A percentile compares a stretch with the other conserved stretches of the same genome.
These are phyloP conservation scores for Stylosanthes scabra DNA, from an alignment of 331 rosid genomes.

Conservation along the genomic window DNA sequence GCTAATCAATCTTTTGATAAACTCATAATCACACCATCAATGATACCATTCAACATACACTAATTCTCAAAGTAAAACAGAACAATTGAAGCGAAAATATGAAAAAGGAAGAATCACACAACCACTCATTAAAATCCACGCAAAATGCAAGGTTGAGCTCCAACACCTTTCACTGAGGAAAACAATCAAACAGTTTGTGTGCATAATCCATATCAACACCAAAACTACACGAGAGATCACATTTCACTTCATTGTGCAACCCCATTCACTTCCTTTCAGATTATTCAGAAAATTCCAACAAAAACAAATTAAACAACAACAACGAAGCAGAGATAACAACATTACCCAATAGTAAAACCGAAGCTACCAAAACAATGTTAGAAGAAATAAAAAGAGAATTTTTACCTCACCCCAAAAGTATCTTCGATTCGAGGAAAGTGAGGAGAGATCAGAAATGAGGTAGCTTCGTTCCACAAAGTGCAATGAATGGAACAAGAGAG, in stretches of 20 bases:
- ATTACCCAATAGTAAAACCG: not conserved
- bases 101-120: not conserved
- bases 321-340: not conserved
- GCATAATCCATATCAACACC: not conserved
- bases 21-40: too few species aligned
- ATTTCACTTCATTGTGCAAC: not conserved
- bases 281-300: too few species aligned
- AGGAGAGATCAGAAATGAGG: not conserved
- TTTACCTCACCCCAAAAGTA: not conserved
- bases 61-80: not conserved
- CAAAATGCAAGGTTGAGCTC: not conserved
- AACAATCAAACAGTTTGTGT: not conserved
- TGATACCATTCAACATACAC: too few species aligned
- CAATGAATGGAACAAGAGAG: not conserved
- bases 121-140: not conserved
- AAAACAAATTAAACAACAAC: not conserved
- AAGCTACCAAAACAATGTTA: not conserved
- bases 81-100: not conserved
- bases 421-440: not conserved
- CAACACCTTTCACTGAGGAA: not conserved
- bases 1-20: too few species aligned
- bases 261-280: not conserved
- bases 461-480: not conserved
- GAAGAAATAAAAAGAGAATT: not conserved
- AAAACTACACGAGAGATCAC: not conserved